These are phyloP conservation scores for Hymenoscyphus fructigenus DNA, from an alignment of 2,329 filamentous ascomycete genomes.

Conservation along the genomic window DNA sequence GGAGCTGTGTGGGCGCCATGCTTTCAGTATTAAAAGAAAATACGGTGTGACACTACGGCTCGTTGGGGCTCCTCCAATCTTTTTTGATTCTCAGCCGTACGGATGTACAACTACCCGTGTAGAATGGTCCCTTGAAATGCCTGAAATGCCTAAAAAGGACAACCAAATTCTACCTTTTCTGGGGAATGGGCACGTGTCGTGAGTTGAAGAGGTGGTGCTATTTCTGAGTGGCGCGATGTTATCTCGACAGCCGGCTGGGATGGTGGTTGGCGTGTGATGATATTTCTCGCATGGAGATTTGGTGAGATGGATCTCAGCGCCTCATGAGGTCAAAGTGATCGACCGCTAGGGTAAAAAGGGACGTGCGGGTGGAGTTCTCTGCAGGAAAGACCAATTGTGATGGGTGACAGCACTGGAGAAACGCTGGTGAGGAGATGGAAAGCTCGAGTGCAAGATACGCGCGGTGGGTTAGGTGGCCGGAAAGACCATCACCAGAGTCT, in stretches of 20 bases:
- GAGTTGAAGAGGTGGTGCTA: background rate
- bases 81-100: background rate
- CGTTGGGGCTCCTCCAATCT: background rate
- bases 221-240: background rate
- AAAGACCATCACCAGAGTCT: background rate
- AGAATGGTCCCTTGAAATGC: background rate
- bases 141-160: background rate
- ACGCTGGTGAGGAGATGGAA: background rate
- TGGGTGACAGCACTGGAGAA: background rate
- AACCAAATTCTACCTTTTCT: background rate
- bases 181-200: background rate
- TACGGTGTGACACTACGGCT: background rate
- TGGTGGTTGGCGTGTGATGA: background rate
- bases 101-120: background rate
- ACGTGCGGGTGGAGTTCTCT: background rate
- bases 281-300: background rate
- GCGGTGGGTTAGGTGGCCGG: background rate
- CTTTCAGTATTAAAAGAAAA: background rate
- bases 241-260: background rate
- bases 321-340: slow-evolving; percentile 3
- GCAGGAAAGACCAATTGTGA: too few species aligned
- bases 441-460: background rate
- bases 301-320: background rate
- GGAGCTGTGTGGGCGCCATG: slow-evolving; percentile 42
- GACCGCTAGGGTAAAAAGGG: background rate